A percentile compares a stretch with the other conserved stretches of the same genome.
Evolutionary conservation across 2,329 filamentous ascomycete genomes (phyloP).

Genomic region (Arachnomyces sp.): DNA sequence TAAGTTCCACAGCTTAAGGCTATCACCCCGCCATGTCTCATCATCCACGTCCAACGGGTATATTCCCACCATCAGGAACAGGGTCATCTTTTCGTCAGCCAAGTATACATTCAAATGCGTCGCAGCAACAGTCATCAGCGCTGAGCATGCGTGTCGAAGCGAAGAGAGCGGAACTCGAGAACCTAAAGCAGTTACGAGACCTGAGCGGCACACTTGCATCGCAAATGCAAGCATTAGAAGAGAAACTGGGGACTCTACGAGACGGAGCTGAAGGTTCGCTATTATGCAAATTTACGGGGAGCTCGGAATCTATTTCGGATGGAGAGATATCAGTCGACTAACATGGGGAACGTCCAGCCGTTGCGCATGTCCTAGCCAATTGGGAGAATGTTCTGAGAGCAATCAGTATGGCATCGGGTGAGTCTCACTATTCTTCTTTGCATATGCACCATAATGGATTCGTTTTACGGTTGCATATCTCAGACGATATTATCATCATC

Average conservation of each 20-base stretch:
- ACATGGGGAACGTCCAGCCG: constrained; percentile 36
- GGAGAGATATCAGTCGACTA: constrained; percentile 6
- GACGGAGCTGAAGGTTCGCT: constrained; percentile 53
- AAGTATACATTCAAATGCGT: constrained; percentile 19
- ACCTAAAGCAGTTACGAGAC: constrained; percentile 54
- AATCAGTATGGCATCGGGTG: constrained; percentile 58
- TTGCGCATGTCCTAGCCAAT: constrained; percentile 59
- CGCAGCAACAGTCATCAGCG: constrained; percentile 46
- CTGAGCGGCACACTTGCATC: constrained; percentile 54
- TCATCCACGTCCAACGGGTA: constrained; percentile 27
- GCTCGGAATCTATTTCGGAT: constrained; percentile 6
- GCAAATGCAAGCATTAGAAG: constrained; percentile 57
- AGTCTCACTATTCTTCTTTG: constrained; percentile 24
- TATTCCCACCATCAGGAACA: constrained; percentile 20
- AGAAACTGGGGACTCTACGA: constrained; percentile 53
- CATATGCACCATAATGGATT: too few relatives aligned
- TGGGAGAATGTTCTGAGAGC: constrained; percentile 60
- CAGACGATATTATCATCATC: too few relatives aligned
- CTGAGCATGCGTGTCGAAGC: constrained; percentile 56
- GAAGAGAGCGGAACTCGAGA: constrained; percentile 57
- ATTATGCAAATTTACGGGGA: not conserved
- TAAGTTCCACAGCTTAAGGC: too few relatives aligned
- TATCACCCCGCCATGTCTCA: constrained; percentile 29
- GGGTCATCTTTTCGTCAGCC: constrained; percentile 25
- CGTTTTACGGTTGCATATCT: too few relatives aligned